A percentile compares a stretch with the other conserved stretches of the same genome.
Conservation (phyloP, 495 filamentous ascomycete genomes). For the Xylaria longipes region DNA sequence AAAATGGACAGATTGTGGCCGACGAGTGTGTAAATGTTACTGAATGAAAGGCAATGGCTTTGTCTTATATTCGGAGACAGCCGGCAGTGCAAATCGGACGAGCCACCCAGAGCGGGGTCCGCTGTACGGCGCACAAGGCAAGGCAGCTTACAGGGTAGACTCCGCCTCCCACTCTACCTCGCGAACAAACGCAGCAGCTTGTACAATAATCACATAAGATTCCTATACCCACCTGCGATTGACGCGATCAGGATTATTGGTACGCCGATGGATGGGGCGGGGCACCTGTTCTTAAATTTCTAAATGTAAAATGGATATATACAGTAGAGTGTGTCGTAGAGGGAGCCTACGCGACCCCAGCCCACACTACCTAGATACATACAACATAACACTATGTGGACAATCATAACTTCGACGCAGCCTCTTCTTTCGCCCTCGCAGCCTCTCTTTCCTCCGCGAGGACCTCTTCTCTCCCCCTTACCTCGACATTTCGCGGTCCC, state of each 20-base stretch:
- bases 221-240: not conserved
- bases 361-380: not conserved
- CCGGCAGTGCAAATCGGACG: not conserved
- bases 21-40: not conserved
- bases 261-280: not conserved
- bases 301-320: not conserved
- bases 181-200: not conserved
- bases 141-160: not conserved
- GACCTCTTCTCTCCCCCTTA: slow-evolving; percentile 61
- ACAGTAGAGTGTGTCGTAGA: not conserved
- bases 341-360: not conserved
- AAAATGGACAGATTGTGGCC: not conserved
- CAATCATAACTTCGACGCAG: slow-evolving; percentile 32
- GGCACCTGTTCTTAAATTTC: not conserved
- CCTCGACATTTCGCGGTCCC: slow-evolving; percentile 60
- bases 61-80: slow-evolving; percentile 6
- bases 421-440: slow-evolving; percentile 4
- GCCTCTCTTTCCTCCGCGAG: slow-evolving; percentile 45
- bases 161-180: not conserved
- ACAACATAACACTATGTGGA: not conserved
- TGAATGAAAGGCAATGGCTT: not conserved
- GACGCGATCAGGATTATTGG: not conserved
- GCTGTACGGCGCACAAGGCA: not conserved
- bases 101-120: not conserved
- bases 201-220: not conserved